Evolutionary conservation across 371 early-diverging fungal genomes (phyloP).

Genomic region (Basidiobolus meristosporus): DNA sequence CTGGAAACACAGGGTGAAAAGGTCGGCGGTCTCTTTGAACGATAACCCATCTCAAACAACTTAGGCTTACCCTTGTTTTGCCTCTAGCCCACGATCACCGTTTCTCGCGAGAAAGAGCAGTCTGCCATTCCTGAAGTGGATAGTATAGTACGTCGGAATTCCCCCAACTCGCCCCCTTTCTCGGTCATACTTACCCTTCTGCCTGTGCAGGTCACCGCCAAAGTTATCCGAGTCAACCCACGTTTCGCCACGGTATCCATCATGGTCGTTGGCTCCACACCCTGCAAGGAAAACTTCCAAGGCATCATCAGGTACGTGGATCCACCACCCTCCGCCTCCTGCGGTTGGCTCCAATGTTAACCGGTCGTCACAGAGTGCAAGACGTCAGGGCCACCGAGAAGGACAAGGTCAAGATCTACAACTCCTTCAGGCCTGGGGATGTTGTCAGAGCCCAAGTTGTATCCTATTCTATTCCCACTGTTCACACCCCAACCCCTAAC

Average conservation of each 20-base stretch:
- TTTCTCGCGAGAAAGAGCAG: conserved; percentile 45
- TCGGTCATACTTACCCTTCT: background rate
- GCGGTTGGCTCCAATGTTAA: background rate
- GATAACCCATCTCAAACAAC: background rate
- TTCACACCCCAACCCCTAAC: background rate
- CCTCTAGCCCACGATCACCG: conserved; percentile 23
- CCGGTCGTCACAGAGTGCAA: conserved; percentile 30
- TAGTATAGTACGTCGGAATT: conserved; percentile 32
- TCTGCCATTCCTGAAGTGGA: conserved; percentile 71
- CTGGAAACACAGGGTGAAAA: conserved; percentile 10
- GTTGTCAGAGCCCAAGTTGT: conserved; percentile 66
- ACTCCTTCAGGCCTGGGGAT: conserved; percentile 89
- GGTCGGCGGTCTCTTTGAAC: conserved; percentile 9
- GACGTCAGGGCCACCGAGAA: conserved; percentile 88
- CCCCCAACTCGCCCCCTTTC: background rate
- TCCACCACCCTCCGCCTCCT: background rate
- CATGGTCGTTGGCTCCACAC: conserved; percentile 67
- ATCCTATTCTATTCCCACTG: conserved; percentile 2
- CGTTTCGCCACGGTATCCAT: conserved; percentile 71
- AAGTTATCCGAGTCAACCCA: conserved; percentile 71
- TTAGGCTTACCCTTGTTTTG: background rate
- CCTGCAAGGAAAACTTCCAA: conserved; percentile 77
- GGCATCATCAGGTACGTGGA: conserved; percentile 58
- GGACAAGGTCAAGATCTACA: conserved; percentile 80
- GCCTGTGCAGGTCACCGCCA: conserved; percentile 36